These are phyloP conservation scores for Rhodotorula sp. DNA, from an alignment of 1,284 basidiomycete species.

Conservation along the genomic window DNA sequence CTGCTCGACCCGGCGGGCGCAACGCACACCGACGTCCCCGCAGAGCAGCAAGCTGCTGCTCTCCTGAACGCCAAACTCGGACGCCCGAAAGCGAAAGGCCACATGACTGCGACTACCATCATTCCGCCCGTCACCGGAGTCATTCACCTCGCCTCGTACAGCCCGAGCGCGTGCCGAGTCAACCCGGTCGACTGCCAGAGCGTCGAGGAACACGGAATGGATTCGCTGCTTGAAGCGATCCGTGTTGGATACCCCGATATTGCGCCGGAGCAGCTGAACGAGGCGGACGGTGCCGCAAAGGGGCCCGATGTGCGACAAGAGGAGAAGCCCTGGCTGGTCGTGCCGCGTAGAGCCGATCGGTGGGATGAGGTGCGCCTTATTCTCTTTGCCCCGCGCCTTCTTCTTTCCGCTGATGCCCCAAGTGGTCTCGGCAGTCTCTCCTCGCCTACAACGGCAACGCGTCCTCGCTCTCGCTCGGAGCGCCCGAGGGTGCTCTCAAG, in stretches of 20 bases:
- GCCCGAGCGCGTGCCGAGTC: slow-evolving; percentile 28
- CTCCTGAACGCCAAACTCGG: slow-evolving; percentile 27
- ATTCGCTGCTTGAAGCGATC: slow-evolving; percentile 28
- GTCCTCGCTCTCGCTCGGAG: slow-evolving; percentile 20
- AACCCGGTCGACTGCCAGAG: slow-evolving; percentile 40
- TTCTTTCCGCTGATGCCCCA: background rate
- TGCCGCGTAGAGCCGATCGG: slow-evolving; percentile 33
- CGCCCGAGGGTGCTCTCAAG: slow-evolving; percentile 26
- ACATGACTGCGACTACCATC: slow-evolving; percentile 23
- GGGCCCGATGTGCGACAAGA: background rate
- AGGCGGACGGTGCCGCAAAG: background rate
- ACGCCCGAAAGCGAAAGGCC: slow-evolving; percentile 31
- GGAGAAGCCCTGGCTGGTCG: slow-evolving; percentile 41
- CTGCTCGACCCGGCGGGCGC: slow-evolving; percentile 21
- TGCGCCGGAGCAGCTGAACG: background rate
- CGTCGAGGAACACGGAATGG: slow-evolving; percentile 38
- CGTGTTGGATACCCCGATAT: slow-evolving; percentile 15
- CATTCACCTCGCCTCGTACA: slow-evolving; percentile 42
- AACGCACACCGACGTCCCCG: slow-evolving; percentile 19
- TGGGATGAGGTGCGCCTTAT: slow-evolving; percentile 33
- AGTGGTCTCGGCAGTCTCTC: background rate
- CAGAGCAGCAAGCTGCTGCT: slow-evolving; percentile 17
- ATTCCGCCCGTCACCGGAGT: slow-evolving; percentile 43
- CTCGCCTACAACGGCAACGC: slow-evolving; percentile 28
- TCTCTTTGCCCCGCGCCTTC: no score